Base-by-base conservation (phyloP, 768 basidiomycete genomes). In the Daedalea quercina region DNA sequence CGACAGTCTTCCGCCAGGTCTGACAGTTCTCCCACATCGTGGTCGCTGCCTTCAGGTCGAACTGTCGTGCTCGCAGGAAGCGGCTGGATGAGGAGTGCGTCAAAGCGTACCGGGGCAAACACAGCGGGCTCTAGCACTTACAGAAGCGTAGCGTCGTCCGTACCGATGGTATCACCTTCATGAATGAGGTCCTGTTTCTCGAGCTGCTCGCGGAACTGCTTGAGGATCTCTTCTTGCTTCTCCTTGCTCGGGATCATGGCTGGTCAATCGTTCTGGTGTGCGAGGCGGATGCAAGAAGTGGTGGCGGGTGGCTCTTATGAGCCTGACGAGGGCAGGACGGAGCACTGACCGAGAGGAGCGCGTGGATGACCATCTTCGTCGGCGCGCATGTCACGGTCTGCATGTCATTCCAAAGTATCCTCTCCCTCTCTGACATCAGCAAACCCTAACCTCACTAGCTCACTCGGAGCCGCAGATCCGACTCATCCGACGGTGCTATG, bases 1-100 rank as follows among this genome's bases (percentile, higher is more conserved):
- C 77, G 8, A 82, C 82, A 0, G 78, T 80, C 63, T 73, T 72
- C 17, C 87, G 74, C 87, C 87, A 90, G 12, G 79, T 67, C 57
- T 85, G 82, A 55, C 83, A 85, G 45, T 84, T 79, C 50, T 64
- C 66, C 40, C 88, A 69, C 87, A 87, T 88, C 54, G 68, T 74
- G 65, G 82, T 85, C 0, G 85, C 67, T 44, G 80, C 77, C 33
- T 65, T 69, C 12, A 85, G 54, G 60, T 81, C 75, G 59, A 80
- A 87, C 56, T 80, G 80, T 2, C 87, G 81, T 9, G 87, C 87
- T 33, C 82, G 79, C n/a, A 90, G 66, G 60, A 88, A 90, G n/a
- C 87, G 80, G 51, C 87, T 89, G 57, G n/a, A 40, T 15, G 28
- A 11, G 28, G 28, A 31, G 4, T 11, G 28, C 28, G 17, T 42